Evolutionary conservation across 2,329 filamentous ascomycete species (phyloP).

Genomic region (Dendryphion nanum): DNA sequence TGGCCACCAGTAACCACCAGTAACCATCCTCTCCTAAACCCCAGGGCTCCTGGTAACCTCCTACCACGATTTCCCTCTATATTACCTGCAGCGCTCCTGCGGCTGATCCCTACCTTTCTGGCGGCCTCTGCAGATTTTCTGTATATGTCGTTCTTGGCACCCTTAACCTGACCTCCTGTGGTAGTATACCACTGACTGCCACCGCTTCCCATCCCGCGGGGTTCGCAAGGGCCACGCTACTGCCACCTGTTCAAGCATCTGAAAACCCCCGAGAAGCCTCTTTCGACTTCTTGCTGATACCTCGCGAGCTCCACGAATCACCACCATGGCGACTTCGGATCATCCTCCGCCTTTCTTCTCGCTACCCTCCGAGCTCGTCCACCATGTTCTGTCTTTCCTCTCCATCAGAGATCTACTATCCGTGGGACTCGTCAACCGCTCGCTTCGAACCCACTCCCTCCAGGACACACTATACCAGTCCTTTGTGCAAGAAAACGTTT

Average conservation of each 20-base stretch:
- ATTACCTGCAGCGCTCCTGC: too few relatives aligned
- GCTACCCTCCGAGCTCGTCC: slow-evolving; percentile 74
- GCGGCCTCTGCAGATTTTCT: too few relatives aligned
- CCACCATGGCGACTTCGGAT: background rate
- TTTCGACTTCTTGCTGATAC: background rate
- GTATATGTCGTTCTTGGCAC: too few relatives aligned
- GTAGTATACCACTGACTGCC: too few relatives aligned
- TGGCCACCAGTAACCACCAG: too few relatives aligned
- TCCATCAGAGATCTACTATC: slow-evolving; percentile 61
- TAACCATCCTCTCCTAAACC: too few relatives aligned
- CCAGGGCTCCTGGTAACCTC: too few relatives aligned
- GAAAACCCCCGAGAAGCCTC: background rate
- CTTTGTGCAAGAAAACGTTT: slow-evolving; percentile 68
- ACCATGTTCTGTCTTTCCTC: slow-evolving; percentile 68
- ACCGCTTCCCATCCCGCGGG: too few relatives aligned
- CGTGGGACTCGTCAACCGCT: slow-evolving; percentile 61
- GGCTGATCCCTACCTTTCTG: too few relatives aligned
- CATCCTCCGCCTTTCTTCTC: slow-evolving; percentile 43
- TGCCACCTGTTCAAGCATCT: background rate
- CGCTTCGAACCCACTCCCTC: slow-evolving; percentile 57
- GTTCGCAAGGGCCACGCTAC: background rate
- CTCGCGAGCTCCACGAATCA: background rate
- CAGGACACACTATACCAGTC: slow-evolving; percentile 72
- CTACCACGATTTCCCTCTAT: too few relatives aligned
- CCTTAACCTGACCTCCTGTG: background rate